A percentile compares a stretch with the other conserved stretches of the same genome.
phyloP scores from a whole-genome alignment of 805 yeast species.

The Brettanomyces sp. region DNA sequence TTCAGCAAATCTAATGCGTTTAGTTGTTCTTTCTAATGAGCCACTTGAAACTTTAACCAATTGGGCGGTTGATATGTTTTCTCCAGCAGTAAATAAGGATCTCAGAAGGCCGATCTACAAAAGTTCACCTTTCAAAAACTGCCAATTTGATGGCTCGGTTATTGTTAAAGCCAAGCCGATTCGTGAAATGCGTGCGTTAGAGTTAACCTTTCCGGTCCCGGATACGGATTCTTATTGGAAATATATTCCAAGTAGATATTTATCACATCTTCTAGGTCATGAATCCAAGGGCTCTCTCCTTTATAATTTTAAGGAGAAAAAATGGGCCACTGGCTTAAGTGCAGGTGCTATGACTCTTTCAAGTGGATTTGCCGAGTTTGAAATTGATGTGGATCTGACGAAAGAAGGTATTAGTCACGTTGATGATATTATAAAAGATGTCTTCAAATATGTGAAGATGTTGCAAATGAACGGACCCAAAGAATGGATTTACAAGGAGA shows the following conservation, averaged over 20 bases:
- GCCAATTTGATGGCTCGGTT: conserved; percentile 36
- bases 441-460: conserved; percentile 69
- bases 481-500: conserved; percentile 73
- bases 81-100: conserved; percentile 46
- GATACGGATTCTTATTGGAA: conserved; percentile 62
- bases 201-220: conserved; percentile 65
- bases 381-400: conserved; percentile 70
- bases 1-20: conserved; percentile 82
- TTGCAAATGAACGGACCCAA: conserved; percentile 52
- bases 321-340: conserved; percentile 75
- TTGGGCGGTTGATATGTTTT: conserved; percentile 63
- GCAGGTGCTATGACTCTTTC: conserved; percentile 65
- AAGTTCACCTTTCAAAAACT: conserved; percentile 35
- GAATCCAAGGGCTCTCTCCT: conserved; percentile 84
- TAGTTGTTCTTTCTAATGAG: conserved; percentile 79
- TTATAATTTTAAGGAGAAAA: conserved; percentile 54
- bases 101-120: conserved; percentile 36
- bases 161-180: conserved; percentile 69
- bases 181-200: conserved; percentile 64
- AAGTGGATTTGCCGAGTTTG: conserved; percentile 56
- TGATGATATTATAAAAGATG: conserved; percentile 44
- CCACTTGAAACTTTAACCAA: conserved; percentile 57
- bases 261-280: conserved; percentile 82
- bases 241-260: conserved; percentile 60
- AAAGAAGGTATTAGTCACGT: conserved; percentile 58